These are phyloP conservation scores for Papilionanthe hybrid DNA, from an alignment of 116 monocot genomes.

Conservation along the genomic window DNA sequence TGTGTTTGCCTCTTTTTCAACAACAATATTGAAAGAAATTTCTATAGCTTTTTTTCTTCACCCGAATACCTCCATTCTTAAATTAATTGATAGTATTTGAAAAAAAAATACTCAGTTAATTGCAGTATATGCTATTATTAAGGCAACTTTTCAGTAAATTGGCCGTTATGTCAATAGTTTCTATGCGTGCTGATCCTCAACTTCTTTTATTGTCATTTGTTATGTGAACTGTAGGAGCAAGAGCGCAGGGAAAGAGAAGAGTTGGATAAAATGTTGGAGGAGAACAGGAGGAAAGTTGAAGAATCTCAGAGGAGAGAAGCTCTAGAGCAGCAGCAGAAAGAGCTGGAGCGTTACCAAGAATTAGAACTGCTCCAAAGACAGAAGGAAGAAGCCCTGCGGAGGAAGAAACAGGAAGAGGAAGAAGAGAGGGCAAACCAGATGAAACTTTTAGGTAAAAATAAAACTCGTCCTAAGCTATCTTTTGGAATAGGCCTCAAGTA, in stretches of 20 bases:
- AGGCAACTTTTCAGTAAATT: too few species aligned
- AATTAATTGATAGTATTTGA: too few species aligned
- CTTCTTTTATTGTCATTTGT: too few species aligned
- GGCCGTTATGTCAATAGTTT: too few species aligned
- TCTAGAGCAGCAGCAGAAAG: slow-evolving; percentile 73
- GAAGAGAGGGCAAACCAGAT: slow-evolving; percentile 76
- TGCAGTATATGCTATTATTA: too few species aligned
- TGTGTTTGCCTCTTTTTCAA: too few species aligned
- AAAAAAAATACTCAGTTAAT: too few species aligned
- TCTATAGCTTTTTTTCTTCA: too few species aligned
- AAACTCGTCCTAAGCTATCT: slow-evolving; percentile 78
- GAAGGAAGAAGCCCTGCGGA: slow-evolving; percentile 84
- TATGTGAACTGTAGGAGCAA: slow-evolving; percentile 49
- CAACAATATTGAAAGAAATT: too few species aligned
- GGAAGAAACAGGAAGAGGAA: slow-evolving; percentile 90
- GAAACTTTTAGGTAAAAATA: slow-evolving; percentile 90
- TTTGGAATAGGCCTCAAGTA: slow-evolving; percentile 72
- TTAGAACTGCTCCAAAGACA: slow-evolving; percentile 71
- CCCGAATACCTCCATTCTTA: too few species aligned
- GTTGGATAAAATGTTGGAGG: slow-evolving; percentile 92
- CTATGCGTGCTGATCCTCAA: too few species aligned
- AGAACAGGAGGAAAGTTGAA: slow-evolving; percentile 81
- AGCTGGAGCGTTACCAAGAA: slow-evolving; percentile 86
- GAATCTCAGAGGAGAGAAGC: slow-evolving; percentile 85
- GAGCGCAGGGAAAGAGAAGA: slow-evolving; percentile 46